These are phyloP conservation scores for Ogataea chonburiensis DNA, from an alignment of 805 yeast genomes.

Conservation along the genomic window DNA sequence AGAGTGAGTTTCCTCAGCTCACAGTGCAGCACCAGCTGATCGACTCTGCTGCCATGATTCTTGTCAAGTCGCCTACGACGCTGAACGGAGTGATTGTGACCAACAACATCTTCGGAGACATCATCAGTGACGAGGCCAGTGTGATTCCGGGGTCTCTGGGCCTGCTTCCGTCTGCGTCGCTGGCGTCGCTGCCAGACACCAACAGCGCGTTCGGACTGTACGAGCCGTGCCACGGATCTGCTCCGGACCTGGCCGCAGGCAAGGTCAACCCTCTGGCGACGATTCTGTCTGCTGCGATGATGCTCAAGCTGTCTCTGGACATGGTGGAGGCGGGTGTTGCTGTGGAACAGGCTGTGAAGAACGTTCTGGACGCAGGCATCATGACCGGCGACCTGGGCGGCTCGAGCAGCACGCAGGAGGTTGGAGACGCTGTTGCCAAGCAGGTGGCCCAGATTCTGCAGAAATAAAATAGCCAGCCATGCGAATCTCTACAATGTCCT, in stretches of 20 bases:
- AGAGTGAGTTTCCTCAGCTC: slow-evolving; percentile 87
- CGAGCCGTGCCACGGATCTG: slow-evolving; percentile 98
- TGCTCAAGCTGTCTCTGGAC: slow-evolving; percentile 88
- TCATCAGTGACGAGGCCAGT: slow-evolving; percentile 95
- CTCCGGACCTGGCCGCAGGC: slow-evolving; percentile 86
- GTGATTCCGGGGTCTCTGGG: slow-evolving; percentile 98
- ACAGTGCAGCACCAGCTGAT: slow-evolving; percentile 90
- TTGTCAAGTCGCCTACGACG: slow-evolving; percentile 86
- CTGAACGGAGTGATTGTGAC: slow-evolving; percentile 92
- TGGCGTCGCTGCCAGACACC: slow-evolving; percentile 95
- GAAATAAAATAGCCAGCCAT: slow-evolving; percentile 1
- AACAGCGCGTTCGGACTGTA: slow-evolving; percentile 93
- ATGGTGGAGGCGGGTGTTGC: slow-evolving; percentile 82
- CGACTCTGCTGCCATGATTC: slow-evolving; percentile 98
- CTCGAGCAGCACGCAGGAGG: slow-evolving; percentile 76
- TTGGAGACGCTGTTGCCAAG: slow-evolving; percentile 88
- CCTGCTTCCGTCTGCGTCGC: slow-evolving; percentile 90
- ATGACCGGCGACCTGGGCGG: slow-evolving; percentile 95
- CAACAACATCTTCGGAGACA: slow-evolving; percentile 97
- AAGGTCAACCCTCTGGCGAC: slow-evolving; percentile 96
- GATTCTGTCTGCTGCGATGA: slow-evolving; percentile 94
- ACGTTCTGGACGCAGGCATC: slow-evolving; percentile 76
- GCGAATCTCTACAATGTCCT: not conserved
- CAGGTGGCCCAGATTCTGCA: slow-evolving; percentile 50
- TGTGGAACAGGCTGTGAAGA: slow-evolving; percentile 82